phyloP scores from a whole-genome alignment of 768 basidiomycete genomes.

The Coprinopsis strossmayeri region DNA sequence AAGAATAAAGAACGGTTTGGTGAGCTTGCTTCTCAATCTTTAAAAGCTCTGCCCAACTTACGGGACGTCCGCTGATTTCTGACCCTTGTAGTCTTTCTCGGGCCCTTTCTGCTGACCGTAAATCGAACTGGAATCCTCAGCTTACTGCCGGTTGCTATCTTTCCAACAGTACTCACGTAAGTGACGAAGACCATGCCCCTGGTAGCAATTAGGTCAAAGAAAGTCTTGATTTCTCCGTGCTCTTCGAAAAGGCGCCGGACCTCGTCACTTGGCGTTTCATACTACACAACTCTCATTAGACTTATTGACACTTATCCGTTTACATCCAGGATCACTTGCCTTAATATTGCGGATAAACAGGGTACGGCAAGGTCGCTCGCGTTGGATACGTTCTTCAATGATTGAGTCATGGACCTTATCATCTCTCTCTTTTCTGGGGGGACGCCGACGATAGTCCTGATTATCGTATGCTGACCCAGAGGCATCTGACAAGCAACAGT shows the following conservation, averaged over 20 bases:
- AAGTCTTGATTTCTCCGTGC: slow-evolving; percentile 94
- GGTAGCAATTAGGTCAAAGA: slow-evolving; percentile 91
- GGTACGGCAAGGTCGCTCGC: slow-evolving; percentile 92
- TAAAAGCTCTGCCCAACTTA: slow-evolving; percentile 34
- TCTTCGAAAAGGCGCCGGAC: slow-evolving; percentile 84
- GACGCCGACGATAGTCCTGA: slow-evolving; percentile 36
- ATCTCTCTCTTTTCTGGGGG: slow-evolving; percentile 66
- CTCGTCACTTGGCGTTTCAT: slow-evolving; percentile 83
- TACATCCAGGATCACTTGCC: slow-evolving; percentile 48
- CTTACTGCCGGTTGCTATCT: slow-evolving; percentile 13
- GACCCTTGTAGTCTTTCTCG: slow-evolving; percentile 87
- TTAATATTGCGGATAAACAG: slow-evolving; percentile 98
- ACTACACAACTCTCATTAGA: slow-evolving; percentile 37
- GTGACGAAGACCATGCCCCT: slow-evolving; percentile 99
- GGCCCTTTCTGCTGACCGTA: slow-evolving; percentile 89
- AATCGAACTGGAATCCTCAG: slow-evolving; percentile 60
- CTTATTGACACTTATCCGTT: background rate
- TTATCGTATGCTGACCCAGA: slow-evolving; percentile 51
- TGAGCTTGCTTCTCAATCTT: slow-evolving; percentile 9
- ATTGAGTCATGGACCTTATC: slow-evolving; percentile 88
- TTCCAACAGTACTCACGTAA: slow-evolving; percentile 61
- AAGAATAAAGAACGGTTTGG: slow-evolving; percentile 17
- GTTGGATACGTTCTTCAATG: slow-evolving; percentile 90
- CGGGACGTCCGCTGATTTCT: slow-evolving; percentile 82
- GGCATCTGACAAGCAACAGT: slow-evolving; percentile 58